Base-by-base conservation (phyloP, 75 land plant genomes). In the Pinus taeda region DNA sequence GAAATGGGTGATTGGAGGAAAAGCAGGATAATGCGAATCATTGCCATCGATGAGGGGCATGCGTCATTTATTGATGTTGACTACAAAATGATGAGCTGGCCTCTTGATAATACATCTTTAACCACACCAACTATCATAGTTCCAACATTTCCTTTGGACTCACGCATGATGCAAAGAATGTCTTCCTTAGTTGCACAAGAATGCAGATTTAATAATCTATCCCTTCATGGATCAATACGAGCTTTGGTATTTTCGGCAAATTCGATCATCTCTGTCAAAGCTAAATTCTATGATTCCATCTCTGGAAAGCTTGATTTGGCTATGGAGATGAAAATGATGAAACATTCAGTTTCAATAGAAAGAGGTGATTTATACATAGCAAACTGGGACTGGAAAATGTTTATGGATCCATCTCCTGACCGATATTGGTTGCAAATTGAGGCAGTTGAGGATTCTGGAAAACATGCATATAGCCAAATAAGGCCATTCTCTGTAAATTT, bases 1-100 rank as follows among this genome's bases (percentile, higher is more conserved):
- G 98, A 97, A 75, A 91, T 95, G 95, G 99, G 99, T 15, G 99
- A 97, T 65, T 97, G 99, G 99, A 93, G 98, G 26, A 83, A 73
- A 49, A 88, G 81, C 73, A 82, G 99, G 67, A 83, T 82, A 18
- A 88, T 97, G 88, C 87, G 99, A 6, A 70, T 97, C 21, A 55
- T 97, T 79, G 95, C 98, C 18, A 87, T 95, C 67, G 99, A 97
- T 78, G 49, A 87, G 13, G 99, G 99, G 29, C 92, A 87, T 57
- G 85, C 86, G 3, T 95, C 99, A 11, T 95, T 81, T 84, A 74
- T 80, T 74, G 99, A 97, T 78, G 69, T 93, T 57, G 87, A 90
- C 60, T 80, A 85, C 13, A 76, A 58, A 57, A 79, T 58, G 13
- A 84, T 83, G 55, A 21, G 20, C 22, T 26, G 37, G 37, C 29